A percentile compares a stretch with the other conserved stretches of the same genome.
These are phyloP conservation scores for Rhizomucor miehei DNA, from an alignment of 371 early-diverging fungal genomes.

Conservation along the genomic window DNA sequence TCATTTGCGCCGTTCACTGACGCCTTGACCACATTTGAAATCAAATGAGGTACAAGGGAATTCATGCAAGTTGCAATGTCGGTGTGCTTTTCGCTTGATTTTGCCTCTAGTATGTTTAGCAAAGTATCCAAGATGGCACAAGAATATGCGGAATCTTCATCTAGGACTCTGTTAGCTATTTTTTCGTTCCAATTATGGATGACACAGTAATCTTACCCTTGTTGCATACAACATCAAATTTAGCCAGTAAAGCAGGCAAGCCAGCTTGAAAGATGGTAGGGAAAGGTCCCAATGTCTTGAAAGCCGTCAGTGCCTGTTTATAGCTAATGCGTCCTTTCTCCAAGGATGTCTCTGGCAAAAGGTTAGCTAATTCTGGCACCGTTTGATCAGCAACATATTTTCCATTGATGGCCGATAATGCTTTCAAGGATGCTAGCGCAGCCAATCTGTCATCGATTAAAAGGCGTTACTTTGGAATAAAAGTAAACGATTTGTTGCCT, in stretches of 20 bases:
- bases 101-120: conserved; percentile 38
- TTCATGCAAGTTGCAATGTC: conserved; percentile 49
- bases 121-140: conserved; percentile 43
- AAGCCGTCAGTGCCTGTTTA: conserved; percentile 19
- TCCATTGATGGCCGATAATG: conserved; percentile 19
- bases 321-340: conserved; percentile 16
- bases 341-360: conserved; percentile 19
- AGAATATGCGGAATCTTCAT: conserved; percentile 28
- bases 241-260: conserved; percentile 25
- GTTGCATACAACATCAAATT: conserved; percentile 33
- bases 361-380: conserved; percentile 28
- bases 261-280: conserved; percentile 27
- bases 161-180: neutral
- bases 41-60: conserved; percentile 41
- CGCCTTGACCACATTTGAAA: conserved; percentile 43
- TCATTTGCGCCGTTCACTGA: conserved; percentile 26
- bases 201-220: conserved; percentile 16
- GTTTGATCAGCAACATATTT: conserved; percentile 30
- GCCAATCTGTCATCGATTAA: conserved; percentile 9
- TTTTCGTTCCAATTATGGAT: neutral
- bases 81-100: conserved; percentile 35
- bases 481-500: neutral
- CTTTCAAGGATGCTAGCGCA: conserved; percentile 26
- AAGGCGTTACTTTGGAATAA: neutral
- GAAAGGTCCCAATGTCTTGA: conserved; percentile 23